These are phyloP conservation scores for Boletus reticulatus DNA, from an alignment of 768 basidiomycete species.

Conservation along the genomic window DNA sequence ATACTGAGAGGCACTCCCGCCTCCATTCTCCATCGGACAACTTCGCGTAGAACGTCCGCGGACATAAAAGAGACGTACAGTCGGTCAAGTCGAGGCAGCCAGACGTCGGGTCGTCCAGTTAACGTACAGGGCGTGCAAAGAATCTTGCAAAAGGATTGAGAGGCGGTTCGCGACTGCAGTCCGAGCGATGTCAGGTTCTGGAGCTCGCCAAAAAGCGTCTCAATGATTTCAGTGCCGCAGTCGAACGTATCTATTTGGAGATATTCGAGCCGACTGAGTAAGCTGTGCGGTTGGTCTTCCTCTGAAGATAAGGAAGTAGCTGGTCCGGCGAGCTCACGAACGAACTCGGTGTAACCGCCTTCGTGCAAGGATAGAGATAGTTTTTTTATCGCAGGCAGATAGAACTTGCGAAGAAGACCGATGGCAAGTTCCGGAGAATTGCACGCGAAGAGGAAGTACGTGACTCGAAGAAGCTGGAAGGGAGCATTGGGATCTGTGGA, in stretches of 20 bases:
- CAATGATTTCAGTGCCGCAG: slow-evolving; percentile 34
- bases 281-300: slow-evolving; percentile 33
- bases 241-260: slow-evolving; percentile 54
- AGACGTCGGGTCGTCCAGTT: slow-evolving; percentile 12
- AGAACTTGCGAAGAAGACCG: slow-evolving; percentile 25
- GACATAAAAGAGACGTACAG: slow-evolving; percentile 38
- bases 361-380: slow-evolving; percentile 52
- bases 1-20: slow-evolving; percentile 46
- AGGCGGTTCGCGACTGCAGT: no score
- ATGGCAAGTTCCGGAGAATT: slow-evolving; percentile 44
- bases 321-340: slow-evolving; percentile 37
- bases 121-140: slow-evolving; percentile 3
- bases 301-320: slow-evolving; percentile 23
- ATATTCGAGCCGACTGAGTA: slow-evolving; percentile 46
- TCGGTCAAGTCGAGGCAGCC: slow-evolving; percentile 52
- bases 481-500: slow-evolving; percentile 28
- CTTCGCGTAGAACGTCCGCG: slow-evolving; percentile 37
- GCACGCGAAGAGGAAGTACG: slow-evolving; percentile 46
- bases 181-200: slow-evolving; percentile 32
- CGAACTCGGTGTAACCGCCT: slow-evolving; percentile 52
- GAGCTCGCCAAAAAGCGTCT: slow-evolving; percentile 47
- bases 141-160: not conserved
- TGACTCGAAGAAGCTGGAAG: slow-evolving; percentile 30
- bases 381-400: slow-evolving; percentile 33
- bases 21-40: slow-evolving; percentile 30